A percentile compares a stretch with the other conserved stretches of the same genome.
Evolutionary conservation across 345 rosid species (phyloP).

Genomic region (Moricandia moricandioides): DNA sequence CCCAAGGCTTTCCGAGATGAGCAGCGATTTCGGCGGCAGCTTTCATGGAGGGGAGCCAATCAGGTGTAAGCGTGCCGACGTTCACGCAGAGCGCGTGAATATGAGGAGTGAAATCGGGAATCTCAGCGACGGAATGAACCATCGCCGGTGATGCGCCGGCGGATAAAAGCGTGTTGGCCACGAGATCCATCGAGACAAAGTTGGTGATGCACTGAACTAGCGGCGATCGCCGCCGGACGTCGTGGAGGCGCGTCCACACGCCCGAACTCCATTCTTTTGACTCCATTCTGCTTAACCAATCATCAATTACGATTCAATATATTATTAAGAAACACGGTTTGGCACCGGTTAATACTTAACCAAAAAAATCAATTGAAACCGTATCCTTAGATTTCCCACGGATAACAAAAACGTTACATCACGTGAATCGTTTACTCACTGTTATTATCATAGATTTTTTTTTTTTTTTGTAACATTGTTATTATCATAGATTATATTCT

Average conservation of each 20-base stretch:
- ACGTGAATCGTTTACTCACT: too few relatives aligned
- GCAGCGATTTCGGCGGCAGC: conserved; percentile 54
- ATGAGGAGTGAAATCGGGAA: conserved; percentile 79
- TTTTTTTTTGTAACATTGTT: too few relatives aligned
- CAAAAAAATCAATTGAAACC: too few relatives aligned
- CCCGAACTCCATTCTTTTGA: conserved; percentile 29
- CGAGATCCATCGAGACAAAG: conserved; percentile 86
- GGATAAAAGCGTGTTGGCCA: conserved; percentile 79
- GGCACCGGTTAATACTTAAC: conserved; percentile 4
- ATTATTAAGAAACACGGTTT: conserved; percentile 10
- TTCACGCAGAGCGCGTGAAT: conserved; percentile 64
- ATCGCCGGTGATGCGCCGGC: conserved; percentile 96
- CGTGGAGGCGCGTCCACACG: conserved; percentile 43
- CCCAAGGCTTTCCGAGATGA: conserved; percentile 66
- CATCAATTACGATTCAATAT: background rate
- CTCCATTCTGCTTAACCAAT: conserved; percentile 18
- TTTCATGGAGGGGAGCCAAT: conserved; percentile 80
- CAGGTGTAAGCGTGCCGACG: conserved; percentile 69
- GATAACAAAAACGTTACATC: too few relatives aligned
- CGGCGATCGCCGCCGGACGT: conserved; percentile 56
- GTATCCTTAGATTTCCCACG: too few relatives aligned
- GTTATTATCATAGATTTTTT: too few relatives aligned
- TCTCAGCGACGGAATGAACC: conserved; percentile 66
- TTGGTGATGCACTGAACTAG: conserved; percentile 92
- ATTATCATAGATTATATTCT: too few relatives aligned